phyloP scores from a whole-genome alignment of 352 stramenopile species.

The Pythium periplocum region DNA sequence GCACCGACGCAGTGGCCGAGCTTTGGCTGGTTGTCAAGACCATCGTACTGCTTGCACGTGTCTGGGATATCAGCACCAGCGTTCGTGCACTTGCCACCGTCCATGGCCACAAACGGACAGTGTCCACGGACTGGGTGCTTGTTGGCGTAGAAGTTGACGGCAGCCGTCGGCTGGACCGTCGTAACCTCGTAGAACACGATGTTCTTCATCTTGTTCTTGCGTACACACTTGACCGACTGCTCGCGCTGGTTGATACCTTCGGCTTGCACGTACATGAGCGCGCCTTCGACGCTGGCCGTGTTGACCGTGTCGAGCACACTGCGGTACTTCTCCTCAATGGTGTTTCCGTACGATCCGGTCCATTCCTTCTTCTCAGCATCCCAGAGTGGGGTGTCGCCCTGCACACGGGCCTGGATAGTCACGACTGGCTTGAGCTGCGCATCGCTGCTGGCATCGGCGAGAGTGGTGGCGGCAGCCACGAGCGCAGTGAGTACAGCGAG shows the following conservation, averaged over 20 bases:
- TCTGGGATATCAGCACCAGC: conserved; percentile 25
- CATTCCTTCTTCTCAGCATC: conserved; percentile 24
- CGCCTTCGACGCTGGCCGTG: conserved; percentile 52
- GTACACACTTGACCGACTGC: conserved; percentile 40
- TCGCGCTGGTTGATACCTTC: conserved; percentile 59
- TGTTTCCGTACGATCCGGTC: conserved; percentile 34
- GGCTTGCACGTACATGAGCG: conserved; percentile 65
- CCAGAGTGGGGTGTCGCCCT: conserved; percentile 42
- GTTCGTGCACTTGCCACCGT: conserved; percentile 51
- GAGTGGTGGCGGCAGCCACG: conserved; percentile 4
- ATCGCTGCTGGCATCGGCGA: conserved; percentile 3
- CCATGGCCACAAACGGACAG: conserved; percentile 53
- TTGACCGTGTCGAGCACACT: conserved; percentile 51
- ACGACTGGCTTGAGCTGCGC: conserved; percentile 48
- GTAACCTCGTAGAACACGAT: conserved; percentile 64
- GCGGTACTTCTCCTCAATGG: conserved; percentile 25
- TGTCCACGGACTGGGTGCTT: conserved; percentile 35
- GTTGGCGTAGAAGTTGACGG: conserved; percentile 41
- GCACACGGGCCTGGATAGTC: conserved; percentile 53
- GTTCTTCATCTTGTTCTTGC: conserved; percentile 72
- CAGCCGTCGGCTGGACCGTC: conserved; percentile 43
- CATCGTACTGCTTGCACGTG: conserved; percentile 42
- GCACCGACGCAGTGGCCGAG: conserved; percentile 46
- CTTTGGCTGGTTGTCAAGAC: conserved; percentile 32
- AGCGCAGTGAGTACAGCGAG: conserved; percentile 8